Percentiles rank a stretch among this genome's conserved stretches.
Conservation (phyloP, 176 grass and related monocot genomes). For the Microstegium vimineum region DNA sequence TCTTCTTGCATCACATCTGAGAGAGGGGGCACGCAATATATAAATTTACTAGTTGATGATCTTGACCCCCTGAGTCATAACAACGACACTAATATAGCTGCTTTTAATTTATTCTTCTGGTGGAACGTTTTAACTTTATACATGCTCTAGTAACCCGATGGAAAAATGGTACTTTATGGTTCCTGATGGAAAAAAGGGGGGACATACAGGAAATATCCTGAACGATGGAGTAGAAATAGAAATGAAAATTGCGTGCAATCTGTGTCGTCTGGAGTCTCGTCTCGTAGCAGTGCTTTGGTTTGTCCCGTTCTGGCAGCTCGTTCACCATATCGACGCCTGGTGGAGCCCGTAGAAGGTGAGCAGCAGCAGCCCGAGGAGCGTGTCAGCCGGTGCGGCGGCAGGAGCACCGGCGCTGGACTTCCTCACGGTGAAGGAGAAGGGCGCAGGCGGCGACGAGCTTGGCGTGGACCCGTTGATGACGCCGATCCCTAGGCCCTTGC, state of each 20-base stretch:
- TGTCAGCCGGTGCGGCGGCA: background rate
- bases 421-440: conserved; percentile 27
- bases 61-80: too few relatives aligned
- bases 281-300: background rate
- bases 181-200: background rate
- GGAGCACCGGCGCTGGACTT: background rate
- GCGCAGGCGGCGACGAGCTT: conserved; percentile 27
- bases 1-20: too few relatives aligned
- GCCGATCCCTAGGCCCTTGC: conserved; percentile 38
- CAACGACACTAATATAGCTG: background rate
- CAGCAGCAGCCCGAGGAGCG: background rate
- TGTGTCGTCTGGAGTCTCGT: background rate
- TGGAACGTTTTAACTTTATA: background rate
- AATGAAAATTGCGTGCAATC: background rate
- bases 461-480: conserved; percentile 32
- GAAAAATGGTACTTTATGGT: background rate
- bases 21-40: too few relatives aligned
- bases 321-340: background rate
- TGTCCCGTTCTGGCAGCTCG: background rate
- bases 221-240: background rate
- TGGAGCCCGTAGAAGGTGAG: background rate
- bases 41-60: too few relatives aligned
- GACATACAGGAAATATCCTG: background rate
- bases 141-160: background rate
- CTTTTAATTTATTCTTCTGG: background rate